Percentiles rank a stretch among this genome's conserved stretches.
phyloP scores from a whole-genome alignment of 148 eudicot genomes.

The Rhododendron ovatum region DNA sequence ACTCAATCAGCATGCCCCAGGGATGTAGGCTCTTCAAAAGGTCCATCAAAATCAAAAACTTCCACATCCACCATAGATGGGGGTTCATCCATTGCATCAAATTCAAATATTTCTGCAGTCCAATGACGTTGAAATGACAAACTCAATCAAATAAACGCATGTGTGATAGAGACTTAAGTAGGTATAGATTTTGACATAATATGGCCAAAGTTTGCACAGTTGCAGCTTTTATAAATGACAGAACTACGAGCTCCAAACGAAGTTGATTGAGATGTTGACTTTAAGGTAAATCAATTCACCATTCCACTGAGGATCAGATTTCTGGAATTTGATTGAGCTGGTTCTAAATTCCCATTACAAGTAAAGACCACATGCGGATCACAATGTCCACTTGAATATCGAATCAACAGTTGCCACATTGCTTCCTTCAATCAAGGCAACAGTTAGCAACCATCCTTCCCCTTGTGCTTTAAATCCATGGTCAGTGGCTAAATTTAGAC shows the following conservation, averaged over 20 bases:
- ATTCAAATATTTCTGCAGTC: slow-evolving; percentile 91
- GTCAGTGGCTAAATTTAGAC: slow-evolving; percentile 56
- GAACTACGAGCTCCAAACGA: background rate
- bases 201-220: background rate
- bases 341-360: slow-evolving; percentile 85
- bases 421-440: slow-evolving; percentile 94
- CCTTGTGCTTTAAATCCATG: slow-evolving; percentile 94
- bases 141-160: slow-evolving; percentile 19
- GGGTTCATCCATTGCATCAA: slow-evolving; percentile 97
- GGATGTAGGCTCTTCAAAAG: slow-evolving; percentile 90
- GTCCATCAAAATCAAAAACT: slow-evolving; percentile 98
- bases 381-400: slow-evolving; percentile 70
- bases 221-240: background rate
- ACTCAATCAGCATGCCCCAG: slow-evolving; percentile 63
- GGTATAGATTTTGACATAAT: background rate
- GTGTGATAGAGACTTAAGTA: too few relatives aligned
- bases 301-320: slow-evolving; percentile 87
- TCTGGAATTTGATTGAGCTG: slow-evolving; percentile 95
- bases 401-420: slow-evolving; percentile 67
- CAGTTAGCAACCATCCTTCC: slow-evolving; percentile 94
- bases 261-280: background rate
- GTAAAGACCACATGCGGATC: slow-evolving; percentile 94
- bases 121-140: slow-evolving; percentile 17
- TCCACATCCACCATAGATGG: slow-evolving; percentile 87
- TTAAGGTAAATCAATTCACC: slow-evolving; percentile 38